These are phyloP conservation scores for Waltergamsia citrina DNA, from an alignment of 2,329 filamentous ascomycete genomes.

Conservation along the genomic window DNA sequence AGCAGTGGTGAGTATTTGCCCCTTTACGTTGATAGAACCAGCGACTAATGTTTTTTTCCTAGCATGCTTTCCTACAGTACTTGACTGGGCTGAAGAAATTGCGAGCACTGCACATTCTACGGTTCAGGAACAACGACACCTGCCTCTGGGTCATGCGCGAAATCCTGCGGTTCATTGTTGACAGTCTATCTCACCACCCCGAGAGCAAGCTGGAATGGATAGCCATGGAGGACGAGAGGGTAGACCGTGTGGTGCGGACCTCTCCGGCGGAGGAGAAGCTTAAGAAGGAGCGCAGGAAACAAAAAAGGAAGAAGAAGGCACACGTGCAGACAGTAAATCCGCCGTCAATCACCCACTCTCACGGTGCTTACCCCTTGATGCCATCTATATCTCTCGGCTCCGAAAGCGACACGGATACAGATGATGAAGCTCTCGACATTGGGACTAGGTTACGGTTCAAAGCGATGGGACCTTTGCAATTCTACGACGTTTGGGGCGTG, in stretches of 20 bases:
- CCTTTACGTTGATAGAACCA: background rate
- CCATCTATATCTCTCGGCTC: conserved; percentile 16
- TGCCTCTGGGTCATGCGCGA: conserved; percentile 48
- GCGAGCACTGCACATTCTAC: conserved; percentile 44
- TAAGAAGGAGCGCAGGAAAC: conserved; percentile 11
- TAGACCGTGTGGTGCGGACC: conserved; percentile 38
- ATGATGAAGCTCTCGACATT: conserved; percentile 20
- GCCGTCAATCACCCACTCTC: background rate
- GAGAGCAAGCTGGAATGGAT: conserved; percentile 49
- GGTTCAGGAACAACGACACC: conserved; percentile 44
- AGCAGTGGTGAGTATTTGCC: conserved; percentile 36
- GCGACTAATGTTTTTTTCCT: conserved; percentile 2
- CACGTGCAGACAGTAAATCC: conserved; percentile 6
- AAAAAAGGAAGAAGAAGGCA: conserved; percentile 22
- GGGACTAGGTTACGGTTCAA: conserved; percentile 23
- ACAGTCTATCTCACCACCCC: conserved; percentile 46
- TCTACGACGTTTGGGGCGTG: conserved; percentile 34
- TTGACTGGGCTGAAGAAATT: conserved; percentile 37
- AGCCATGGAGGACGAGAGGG: conserved; percentile 39
- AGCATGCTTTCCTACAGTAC: conserved; percentile 50
- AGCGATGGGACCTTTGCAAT: conserved; percentile 24
- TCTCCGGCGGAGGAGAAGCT: conserved; percentile 19
- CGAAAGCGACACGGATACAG: conserved; percentile 19
- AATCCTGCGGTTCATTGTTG: conserved; percentile 47
- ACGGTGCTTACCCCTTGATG: conserved; percentile 15